Evolutionary conservation across 768 basidiomycete species (phyloP), one percentile per base, ranked within the genome.

Genomic region (Lactifluus piperatus): DNA sequence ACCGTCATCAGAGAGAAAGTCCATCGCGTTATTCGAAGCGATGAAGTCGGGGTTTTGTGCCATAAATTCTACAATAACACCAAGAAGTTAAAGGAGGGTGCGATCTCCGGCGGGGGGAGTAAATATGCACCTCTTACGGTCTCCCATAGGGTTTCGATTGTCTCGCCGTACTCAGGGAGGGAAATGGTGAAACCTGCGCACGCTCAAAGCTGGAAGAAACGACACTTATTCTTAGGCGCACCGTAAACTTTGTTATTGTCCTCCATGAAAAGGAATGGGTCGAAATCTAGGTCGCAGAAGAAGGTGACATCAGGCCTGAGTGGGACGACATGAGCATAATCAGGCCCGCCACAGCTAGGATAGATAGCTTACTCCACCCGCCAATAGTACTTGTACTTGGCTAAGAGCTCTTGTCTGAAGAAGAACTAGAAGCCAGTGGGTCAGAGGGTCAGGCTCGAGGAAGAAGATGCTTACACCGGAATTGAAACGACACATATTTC

Each of bases 401-500:
- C 60, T 8, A 73, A 64, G 32, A 71, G 68, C 39, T 76, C 74
- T 55, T 84, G 82, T 46, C 75, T 68, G 74, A 74, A 84, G 75
- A 85, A 85, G 73, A 77, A 79, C 75, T 81, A 53, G 14, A 52
- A 29, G 20, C 41, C 8, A 34, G 13, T 5, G 24, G 20, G 45
- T 32, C 22, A 32, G 39, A 27, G 5, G 3, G 18, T 41, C 5
- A 24, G 27, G 20, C 16, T 14, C 8, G 22, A 53, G 16, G n/a
- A 41, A 18, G 37, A 16, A 20, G 32, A 16, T 6, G 74, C 84
- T 64, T 71, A 91, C 90, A 32, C 91, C 92, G 48, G 90, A 93
- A 72, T 94, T 92, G 73, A 85, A 97, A 11, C 94, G 83, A 72
- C 94, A 97, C 94, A 97, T 95, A 65, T 95, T 93, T 41, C 94